phyloP scores from a whole-genome alignment of 1,284 basidiomycete genomes.

The Cutaneotrichosporon arboriforme region DNA sequence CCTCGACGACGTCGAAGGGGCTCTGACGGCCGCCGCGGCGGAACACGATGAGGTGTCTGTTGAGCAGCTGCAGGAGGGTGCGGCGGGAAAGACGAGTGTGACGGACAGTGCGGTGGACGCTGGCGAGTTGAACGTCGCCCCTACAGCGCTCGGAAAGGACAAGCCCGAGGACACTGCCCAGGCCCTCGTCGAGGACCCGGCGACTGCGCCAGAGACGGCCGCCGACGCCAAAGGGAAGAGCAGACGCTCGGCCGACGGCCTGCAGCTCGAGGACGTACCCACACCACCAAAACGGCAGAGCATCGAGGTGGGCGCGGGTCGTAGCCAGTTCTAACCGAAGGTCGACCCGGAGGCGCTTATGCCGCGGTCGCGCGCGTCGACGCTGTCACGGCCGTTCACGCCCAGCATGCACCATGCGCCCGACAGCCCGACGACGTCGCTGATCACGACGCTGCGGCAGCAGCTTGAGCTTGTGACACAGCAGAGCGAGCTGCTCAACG shows the following conservation, averaged over 20 bases:
- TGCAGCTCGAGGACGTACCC: slow-evolving; percentile 8
- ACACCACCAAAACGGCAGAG: not conserved
- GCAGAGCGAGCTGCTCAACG: slow-evolving; percentile 84
- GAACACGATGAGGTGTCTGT: too few species aligned
- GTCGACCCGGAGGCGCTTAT: not conserved
- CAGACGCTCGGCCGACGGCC: not conserved
- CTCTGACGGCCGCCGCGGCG: too few species aligned
- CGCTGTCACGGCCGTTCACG: slow-evolving; percentile 10
- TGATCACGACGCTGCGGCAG: slow-evolving; percentile 68
- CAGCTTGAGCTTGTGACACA: slow-evolving; percentile 81
- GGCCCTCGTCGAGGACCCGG: not conserved
- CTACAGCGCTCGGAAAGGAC: too few species aligned
- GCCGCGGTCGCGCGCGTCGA: slow-evolving; percentile 8
- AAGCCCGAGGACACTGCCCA: slow-evolving; percentile 43
- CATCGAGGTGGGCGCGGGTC: slow-evolving; percentile 8
- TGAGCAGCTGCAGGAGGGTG: not conserved
- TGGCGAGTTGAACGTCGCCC: not conserved
- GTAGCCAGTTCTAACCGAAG: not conserved
- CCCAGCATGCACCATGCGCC: slow-evolving; percentile 31
- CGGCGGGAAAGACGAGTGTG: not conserved
- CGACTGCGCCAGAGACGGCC: not conserved
- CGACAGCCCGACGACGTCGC: slow-evolving; percentile 45
- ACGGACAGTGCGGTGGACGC: not conserved
- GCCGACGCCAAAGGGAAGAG: not conserved
- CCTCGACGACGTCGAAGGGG: not conserved